Evolutionary conservation across 2,329 filamentous ascomycete genomes (phyloP), one percentile per base, ranked within the genome.

Genomic region (Cryphonectria naterciae): DNA sequence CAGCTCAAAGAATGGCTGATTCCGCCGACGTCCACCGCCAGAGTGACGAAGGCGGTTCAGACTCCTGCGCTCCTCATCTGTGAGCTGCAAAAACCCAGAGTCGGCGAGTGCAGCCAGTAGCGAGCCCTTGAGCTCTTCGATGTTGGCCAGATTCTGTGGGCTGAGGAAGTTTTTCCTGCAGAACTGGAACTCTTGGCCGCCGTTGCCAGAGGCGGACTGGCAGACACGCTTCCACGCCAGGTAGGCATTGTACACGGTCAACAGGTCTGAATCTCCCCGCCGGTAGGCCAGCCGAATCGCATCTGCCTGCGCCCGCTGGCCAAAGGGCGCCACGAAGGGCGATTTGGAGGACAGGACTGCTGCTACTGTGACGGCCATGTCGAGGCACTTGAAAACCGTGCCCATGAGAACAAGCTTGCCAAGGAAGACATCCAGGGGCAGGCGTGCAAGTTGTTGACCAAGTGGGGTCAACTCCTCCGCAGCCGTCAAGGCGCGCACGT

Each of bases 231-330:
- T 95, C 96, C 96, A 99, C 2, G 93, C 87, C 64, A 89, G 84
- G 80, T 99, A 99, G 1, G 96, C 96, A 78, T 98, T 97, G 83
- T 97, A 98, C 0, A 94, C 88, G 0, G 96, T 98, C 15, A 98
- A 84, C 0, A 98, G 86, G 79, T 99, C 96, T 0, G 96, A 98
- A 79, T 98, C 94, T 32, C 93, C 91, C 75, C 92, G 89, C 73
- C 92, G 92, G 83, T 97, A 99, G 4, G 88, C 88, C 70, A 92
- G 86, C 2, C 93, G 89, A 0, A 93, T 92, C 32, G 91, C 89
- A 75, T 98, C 93, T 49, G 94, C 94, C 77, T 97, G 93, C 56
- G 90, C 87, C 67, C 93, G 91, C 63, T 94, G 92, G 2, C 94
- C 93, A 79, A 97, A 94, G 0, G 95, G 93, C 2, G 93, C 92